A percentile compares a stretch with the other conserved stretches of the same genome.
phyloP scores from a whole-genome alignment of 208 protist species.

The Leishmania turanica region DNA sequence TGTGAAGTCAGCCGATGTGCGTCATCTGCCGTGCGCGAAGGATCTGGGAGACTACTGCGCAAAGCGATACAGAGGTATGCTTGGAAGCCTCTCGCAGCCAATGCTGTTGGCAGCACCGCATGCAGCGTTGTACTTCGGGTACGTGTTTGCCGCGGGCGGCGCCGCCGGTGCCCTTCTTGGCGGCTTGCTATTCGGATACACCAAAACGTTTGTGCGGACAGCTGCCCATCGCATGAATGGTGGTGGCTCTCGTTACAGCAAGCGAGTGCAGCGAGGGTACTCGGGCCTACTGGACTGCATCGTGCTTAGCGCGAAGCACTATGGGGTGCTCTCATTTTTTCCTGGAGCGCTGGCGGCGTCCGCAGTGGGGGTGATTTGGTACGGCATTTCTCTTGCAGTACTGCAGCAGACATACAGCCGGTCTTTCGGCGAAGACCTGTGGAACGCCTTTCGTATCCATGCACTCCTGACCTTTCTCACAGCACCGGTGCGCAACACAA shows the following conservation, averaged over 20 bases:
- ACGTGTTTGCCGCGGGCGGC: constrained; percentile 54
- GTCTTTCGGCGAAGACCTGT: constrained; percentile 59
- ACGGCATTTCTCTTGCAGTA: constrained; percentile 65
- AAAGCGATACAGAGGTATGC: constrained; percentile 82
- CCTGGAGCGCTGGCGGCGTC: constrained; percentile 55
- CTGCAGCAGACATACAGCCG: constrained; percentile 51
- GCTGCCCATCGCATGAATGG: constrained; percentile 67
- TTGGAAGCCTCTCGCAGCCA: constrained; percentile 77
- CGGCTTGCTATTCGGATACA: constrained; percentile 54
- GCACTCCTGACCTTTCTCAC: constrained; percentile 84
- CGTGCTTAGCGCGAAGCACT: constrained; percentile 50
- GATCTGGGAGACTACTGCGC: constrained; percentile 49
- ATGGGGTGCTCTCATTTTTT: constrained; percentile 81
- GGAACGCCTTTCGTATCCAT: constrained; percentile 74
- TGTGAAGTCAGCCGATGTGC: constrained; percentile 58
- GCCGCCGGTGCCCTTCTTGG: constrained; percentile 58
- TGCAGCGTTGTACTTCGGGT: constrained; percentile 78
- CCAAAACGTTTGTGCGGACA: constrained; percentile 72
- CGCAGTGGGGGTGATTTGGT: constrained; percentile 70
- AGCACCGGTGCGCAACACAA: constrained; percentile 76
- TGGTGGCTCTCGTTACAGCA: constrained; percentile 50
- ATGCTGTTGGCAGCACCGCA: constrained; percentile 68
- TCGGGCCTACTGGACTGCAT: constrained; percentile 71
- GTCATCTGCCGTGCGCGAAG: constrained; percentile 18
- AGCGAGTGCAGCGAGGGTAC: constrained; percentile 43